Base-by-base conservation (phyloP, 495 filamentous ascomycete genomes). In the Cudoniella acicularis region DNA sequence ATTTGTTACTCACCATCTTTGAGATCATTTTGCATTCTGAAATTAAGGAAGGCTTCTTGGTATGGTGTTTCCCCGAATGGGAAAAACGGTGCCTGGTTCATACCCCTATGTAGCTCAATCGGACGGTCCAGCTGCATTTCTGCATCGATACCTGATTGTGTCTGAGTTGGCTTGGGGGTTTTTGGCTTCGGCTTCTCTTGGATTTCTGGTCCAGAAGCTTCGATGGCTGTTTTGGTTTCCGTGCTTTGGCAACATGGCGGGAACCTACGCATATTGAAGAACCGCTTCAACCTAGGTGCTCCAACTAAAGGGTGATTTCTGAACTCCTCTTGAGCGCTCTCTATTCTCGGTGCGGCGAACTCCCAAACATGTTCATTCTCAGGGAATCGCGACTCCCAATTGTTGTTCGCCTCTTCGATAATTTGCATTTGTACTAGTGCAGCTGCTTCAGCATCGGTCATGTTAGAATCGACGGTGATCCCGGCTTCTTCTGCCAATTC, bases 281-380 rank as follows among this genome's bases (percentile, higher is more conserved):
- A 63, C 30, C 57, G 52, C 10, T 4, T 48, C 3, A 27, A 20
- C 13, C 9, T 59, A n/a, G n/a, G 2, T 43, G 52, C 24, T 17
- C 30, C 10, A 27, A 20, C 9, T 25, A 3, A 24, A 59, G 45
- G 2, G 24, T 30, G 13, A 24, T 10, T 2, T 53, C 42, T 17
- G n/a, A 16, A 22, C 25, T 40, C 22, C 10, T 47, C 43, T 25
- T 21, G 10, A 43, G 24, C 13, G 21, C n/a, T 52, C 2, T 43
- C 21, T 18, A 65, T 0, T 48, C 63, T 43, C 0, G 20, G 2
- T 0, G 21, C 24, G n/a, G 63, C 63, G 45, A 63, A 67, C 27
- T 63, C 51, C 64, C 64, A 67, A 11, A 67, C 57, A 45, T 56
- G 57, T 42, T 67, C 64, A 18, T 67, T 58, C 18, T 67, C 64